Evolutionary conservation across 2,329 filamentous ascomycete genomes (phyloP).

Genomic region (Ambrosiella beaveri): DNA sequence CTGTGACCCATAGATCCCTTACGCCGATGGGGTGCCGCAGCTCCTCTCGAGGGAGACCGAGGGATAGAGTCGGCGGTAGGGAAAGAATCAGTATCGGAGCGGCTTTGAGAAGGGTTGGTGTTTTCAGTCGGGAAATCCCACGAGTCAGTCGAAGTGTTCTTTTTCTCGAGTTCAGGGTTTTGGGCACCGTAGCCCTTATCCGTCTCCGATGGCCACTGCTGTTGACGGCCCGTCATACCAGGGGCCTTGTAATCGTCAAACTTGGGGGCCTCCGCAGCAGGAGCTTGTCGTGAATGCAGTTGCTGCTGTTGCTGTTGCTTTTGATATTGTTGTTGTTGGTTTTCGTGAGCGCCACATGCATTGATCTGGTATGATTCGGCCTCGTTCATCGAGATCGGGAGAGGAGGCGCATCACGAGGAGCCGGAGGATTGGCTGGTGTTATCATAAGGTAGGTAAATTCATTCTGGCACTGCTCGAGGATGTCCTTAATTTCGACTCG

Average conservation of each 20-base stretch:
- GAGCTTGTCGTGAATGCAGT: conserved; percentile 13
- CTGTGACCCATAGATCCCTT: conserved; percentile 65
- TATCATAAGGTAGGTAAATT: conserved; percentile 52
- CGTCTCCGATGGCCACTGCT: neutral
- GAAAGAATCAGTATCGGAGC: conserved; percentile 78
- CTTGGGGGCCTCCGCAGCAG: neutral
- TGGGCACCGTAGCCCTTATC: neutral
- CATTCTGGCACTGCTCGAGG: conserved; percentile 46
- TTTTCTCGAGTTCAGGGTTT: conserved; percentile 8
- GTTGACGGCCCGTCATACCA: neutral
- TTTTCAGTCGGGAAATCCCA: conserved; percentile 85
- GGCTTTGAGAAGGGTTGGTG: conserved; percentile 35
- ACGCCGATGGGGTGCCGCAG: conserved; percentile 48
- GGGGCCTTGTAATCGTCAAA: conserved; percentile 15
- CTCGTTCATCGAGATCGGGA: conserved; percentile 21
- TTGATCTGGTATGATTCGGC: conserved; percentile 32
- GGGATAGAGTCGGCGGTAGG: conserved; percentile 63
- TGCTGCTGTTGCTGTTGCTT: conserved; percentile 29
- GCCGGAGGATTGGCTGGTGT: conserved; percentile 48
- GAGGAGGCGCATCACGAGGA: conserved; percentile 42
- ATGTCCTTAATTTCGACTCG: conserved; percentile 40
- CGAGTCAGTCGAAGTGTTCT: conserved; percentile 43
- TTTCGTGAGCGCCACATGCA: conserved; percentile 12
- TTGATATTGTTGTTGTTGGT: neutral
- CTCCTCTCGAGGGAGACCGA: conserved; percentile 56